phyloP scores from a whole-genome alignment of 257 asterid species.

The Solanum chiquidenum region DNA sequence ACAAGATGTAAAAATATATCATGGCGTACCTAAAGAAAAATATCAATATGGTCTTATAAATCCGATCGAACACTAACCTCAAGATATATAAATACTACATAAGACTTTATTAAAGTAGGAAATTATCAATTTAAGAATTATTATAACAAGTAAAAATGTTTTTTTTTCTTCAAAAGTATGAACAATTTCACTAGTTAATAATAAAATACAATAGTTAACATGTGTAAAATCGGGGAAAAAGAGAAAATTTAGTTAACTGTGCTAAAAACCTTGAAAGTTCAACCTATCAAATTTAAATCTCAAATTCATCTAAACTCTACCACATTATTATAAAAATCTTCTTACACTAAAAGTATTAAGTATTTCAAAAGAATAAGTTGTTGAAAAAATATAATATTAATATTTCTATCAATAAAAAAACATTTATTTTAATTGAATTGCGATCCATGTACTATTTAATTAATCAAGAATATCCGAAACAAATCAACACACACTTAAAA shows the following conservation, averaged over 20 bases:
- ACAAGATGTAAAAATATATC: neutral
- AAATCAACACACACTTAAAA: neutral
- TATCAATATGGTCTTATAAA: neutral
- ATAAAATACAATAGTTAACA: neutral
- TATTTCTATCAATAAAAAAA: no score
- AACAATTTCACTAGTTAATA: no score
- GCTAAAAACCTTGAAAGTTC: neutral
- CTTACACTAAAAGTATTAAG: no score
- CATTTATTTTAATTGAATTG: neutral
- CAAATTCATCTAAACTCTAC: no score
- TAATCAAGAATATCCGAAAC: neutral
- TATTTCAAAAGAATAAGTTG: neutral
- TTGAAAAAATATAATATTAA: neutral
- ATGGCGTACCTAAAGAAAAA: neutral
- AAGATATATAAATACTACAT: no score
- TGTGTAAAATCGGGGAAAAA: neutral
- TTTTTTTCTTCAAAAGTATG: no score
- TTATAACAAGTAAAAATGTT: neutral
- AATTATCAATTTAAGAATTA: neutral
- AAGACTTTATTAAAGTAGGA: neutral
- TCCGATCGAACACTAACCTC: neutral
- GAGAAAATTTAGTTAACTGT: neutral
- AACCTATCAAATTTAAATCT: neutral
- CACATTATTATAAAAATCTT: no score
- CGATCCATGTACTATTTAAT: neutral